Conservation (phyloP, 192 early-diverging fungal species). For the Umbelopsis isabellina region DNA sequence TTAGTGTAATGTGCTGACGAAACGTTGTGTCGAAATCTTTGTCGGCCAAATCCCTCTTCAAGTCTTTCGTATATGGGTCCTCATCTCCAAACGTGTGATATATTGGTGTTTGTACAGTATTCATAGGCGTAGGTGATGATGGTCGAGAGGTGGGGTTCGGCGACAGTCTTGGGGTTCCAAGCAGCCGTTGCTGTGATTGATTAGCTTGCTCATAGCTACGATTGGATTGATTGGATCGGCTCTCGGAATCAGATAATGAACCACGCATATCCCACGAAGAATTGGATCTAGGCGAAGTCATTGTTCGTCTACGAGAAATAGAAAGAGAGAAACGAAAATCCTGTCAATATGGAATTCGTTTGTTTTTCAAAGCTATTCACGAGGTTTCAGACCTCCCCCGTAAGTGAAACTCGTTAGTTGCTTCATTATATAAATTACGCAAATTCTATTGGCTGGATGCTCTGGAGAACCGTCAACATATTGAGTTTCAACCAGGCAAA, state of each 20-base stretch:
- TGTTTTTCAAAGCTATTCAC: too few species aligned
- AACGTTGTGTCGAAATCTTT: constrained; percentile 4
- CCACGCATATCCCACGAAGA: not conserved
- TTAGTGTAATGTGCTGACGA: not conserved
- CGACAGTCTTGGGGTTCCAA: not conserved
- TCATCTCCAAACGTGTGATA: constrained; percentile 1
- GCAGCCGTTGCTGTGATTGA: constrained; percentile 6
- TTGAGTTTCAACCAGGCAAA: too few species aligned
- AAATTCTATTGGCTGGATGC: too few species aligned
- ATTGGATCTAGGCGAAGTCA: not conserved
- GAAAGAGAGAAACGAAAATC: too few species aligned
- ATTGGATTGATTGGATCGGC: constrained; percentile 1
- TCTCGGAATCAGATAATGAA: constrained; percentile 10
- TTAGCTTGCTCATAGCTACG: not conserved
- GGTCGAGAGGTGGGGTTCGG: not conserved
- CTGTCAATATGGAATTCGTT: too few species aligned
- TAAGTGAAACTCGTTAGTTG: too few species aligned
- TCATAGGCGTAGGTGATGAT: not conserved
- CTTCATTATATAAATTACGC: too few species aligned
- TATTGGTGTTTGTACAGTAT: constrained; percentile 1
- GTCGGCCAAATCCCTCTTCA: constrained; percentile 8
- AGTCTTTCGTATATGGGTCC: not conserved
- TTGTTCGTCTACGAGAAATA: not conserved
- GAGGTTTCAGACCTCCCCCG: too few species aligned
- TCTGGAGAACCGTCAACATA: too few species aligned